These are phyloP conservation scores for Glycine tomentella DNA, from an alignment of 306 rosid genomes.

Conservation along the genomic window DNA sequence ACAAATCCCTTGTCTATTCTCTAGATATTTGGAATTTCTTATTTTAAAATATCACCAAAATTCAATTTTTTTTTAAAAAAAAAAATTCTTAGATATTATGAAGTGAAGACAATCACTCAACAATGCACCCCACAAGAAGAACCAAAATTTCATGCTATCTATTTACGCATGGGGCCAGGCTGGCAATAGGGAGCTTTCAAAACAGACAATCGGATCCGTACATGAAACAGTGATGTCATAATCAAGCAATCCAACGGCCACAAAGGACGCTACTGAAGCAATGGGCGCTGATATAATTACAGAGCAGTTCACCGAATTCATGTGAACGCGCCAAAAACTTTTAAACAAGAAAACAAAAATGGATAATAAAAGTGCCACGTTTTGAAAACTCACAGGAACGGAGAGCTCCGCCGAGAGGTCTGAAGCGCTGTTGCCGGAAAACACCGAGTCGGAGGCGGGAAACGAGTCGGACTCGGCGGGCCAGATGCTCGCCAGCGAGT, in stretches of 20 bases:
- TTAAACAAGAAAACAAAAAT: background rate
- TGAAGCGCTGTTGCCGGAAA: conserved; percentile 66
- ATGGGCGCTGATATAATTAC: conserved; percentile 16
- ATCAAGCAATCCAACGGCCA: conserved; percentile 44
- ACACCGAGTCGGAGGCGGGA: conserved; percentile 65
- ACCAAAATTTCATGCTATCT: conserved; percentile 32
- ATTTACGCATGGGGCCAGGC: conserved; percentile 27
- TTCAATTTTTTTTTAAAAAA: background rate
- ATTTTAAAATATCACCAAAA: conserved; percentile 5
- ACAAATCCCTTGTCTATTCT: background rate
- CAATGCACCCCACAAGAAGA: conserved; percentile 16
- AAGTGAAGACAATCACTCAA: background rate
- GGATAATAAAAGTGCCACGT: background rate
- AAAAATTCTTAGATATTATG: background rate
- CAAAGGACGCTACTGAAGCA: background rate
- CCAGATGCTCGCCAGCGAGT: conserved; percentile 68
- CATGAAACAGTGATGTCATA: conserved; percentile 20
- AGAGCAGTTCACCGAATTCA: conserved; percentile 27
- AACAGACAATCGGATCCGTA: conserved; percentile 39
- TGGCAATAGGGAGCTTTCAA: conserved; percentile 26
- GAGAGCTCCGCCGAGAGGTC: conserved; percentile 92
- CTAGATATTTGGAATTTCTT: conserved; percentile 17
- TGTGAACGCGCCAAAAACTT: conserved; percentile 41
- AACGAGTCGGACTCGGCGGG: conserved; percentile 58
- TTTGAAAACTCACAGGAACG: conserved; percentile 74